phyloP scores from a whole-genome alignment of 768 basidiomycete species.

The Macrolepiota albuminosa region DNA sequence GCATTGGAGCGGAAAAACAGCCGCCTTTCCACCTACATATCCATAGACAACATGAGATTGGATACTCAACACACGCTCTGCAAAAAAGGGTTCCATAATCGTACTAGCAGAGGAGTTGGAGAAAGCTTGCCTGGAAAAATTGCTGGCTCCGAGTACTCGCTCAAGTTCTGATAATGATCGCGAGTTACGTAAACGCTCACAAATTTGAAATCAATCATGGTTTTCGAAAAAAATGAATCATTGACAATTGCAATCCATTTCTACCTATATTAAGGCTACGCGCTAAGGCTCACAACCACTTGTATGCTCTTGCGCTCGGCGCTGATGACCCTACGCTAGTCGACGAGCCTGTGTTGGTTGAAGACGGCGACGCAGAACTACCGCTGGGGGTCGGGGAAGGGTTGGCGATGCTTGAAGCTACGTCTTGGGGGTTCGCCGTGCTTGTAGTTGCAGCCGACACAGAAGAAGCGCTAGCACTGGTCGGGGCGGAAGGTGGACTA shows the following conservation, averaged over 20 bases:
- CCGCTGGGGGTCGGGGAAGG: conserved; percentile 7
- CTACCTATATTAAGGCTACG: neutral
- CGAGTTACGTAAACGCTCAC: conserved; percentile 9
- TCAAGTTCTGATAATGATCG: neutral
- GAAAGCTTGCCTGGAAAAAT: conserved; percentile 10
- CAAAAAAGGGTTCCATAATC: conserved; percentile 6
- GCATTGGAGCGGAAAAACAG: conserved; percentile 73
- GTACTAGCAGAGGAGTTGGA: neutral
- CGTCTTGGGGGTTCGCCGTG: conserved; percentile 23
- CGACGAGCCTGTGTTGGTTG: neutral
- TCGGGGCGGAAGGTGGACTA: conserved; percentile 4
- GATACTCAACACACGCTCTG: conserved; percentile 74
- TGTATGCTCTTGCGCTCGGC: conserved; percentile 22
- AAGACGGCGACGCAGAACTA: neutral
- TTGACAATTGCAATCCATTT: neutral
- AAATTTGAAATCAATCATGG: neutral
- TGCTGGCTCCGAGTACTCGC: conserved; percentile 2
- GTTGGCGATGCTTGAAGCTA: conserved; percentile 30
- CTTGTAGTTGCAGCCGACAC: conserved; percentile 7
- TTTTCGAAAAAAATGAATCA: neutral
- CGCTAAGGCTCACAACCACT: conserved; percentile 26
- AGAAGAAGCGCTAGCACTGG: conserved; percentile 1
- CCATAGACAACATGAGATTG: conserved; percentile 94
- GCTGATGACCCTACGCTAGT: conserved; percentile 10
- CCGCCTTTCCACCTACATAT: conserved; percentile 87